phyloP scores from a whole-genome alignment of 2,329 filamentous ascomycete genomes.

The Pseudogymnoascus sp. region DNA sequence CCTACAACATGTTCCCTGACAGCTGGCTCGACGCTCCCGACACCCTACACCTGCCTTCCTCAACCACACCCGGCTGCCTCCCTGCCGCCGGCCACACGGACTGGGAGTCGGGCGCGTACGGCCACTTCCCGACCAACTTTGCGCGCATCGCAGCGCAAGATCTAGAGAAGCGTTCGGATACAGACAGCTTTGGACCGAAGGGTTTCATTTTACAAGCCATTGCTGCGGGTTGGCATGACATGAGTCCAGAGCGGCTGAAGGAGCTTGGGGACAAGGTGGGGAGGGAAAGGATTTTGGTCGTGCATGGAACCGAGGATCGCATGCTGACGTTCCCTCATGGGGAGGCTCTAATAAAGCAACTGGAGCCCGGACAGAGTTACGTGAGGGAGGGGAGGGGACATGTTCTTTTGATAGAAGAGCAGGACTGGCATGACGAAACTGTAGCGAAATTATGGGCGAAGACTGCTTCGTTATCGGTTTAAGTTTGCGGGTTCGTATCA shows the following conservation, averaged over 20 bases:
- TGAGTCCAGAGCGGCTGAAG: conserved; percentile 59
- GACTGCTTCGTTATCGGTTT: not conserved
- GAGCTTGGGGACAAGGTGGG: conserved; percentile 64
- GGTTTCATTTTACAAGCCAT: conserved; percentile 73
- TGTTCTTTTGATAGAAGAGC: conserved; percentile 65
- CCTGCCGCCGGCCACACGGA: conserved; percentile 27
- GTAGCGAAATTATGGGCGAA: conserved; percentile 40
- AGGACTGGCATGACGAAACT: conserved; percentile 58
- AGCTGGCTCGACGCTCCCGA: conserved; percentile 60
- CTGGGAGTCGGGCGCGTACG: conserved; percentile 32
- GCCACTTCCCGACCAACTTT: conserved; percentile 65
- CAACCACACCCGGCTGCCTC: conserved; percentile 35
- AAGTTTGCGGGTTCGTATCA: not conserved
- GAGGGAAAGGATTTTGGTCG: conserved; percentile 65
- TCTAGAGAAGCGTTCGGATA: conserved; percentile 61
- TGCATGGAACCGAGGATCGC: conserved; percentile 70
- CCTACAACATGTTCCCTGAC: conserved; percentile 58
- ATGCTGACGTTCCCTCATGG: conserved; percentile 73
- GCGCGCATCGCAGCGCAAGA: conserved; percentile 80
- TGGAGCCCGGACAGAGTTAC: conserved; percentile 55
- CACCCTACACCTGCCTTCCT: conserved; percentile 44
- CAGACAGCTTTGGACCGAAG: conserved; percentile 52
- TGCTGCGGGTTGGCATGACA: conserved; percentile 75
- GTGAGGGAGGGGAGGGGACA: conserved; percentile 71
- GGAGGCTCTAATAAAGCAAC: conserved; percentile 56